Evolutionary conservation across 2,329 filamentous ascomycete genomes (phyloP), one percentile per base, ranked within the genome.

Genomic region (Cladosporium velox): DNA sequence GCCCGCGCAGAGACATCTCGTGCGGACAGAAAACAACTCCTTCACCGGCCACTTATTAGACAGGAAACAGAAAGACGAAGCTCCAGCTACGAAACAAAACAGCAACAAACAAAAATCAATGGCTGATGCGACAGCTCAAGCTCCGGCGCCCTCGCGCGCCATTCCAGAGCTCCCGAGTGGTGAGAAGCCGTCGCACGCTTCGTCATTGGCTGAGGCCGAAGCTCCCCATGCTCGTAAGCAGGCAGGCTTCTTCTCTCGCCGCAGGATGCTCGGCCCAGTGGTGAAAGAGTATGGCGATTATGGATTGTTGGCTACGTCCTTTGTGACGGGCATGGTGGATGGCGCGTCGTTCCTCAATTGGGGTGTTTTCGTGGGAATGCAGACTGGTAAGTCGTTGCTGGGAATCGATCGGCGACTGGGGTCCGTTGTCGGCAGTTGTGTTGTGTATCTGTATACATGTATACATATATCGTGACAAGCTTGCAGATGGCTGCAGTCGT

Each of bases 351-450:
- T 83, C 71, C 80, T 80, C 70, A 81, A 82, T 62, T 84, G 79
- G 77, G 77, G 75, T 28, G 81, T 80, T 62, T 85, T 85, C 66
- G 81, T 84, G 35, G 80, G 78, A 21, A 85, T 85, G 83, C 83
- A 85, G 71, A 85, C 83, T 28, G 82, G 81, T 82, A 73, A 65
- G 70, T 72, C 3, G 21, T 26, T 21, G 41, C 41, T 10, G 41
- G 7, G 18, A n/a, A 11, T 47, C 41, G 41, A 21, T 47, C 3
- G 49, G 15, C 12, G 49, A n/a, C 21, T 11, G 21, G 21, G n/a
- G n/a, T 28, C 11, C 11, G 6, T 6, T 1, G 49, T 30, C 14
- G 49, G 28, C 5, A 21, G 14, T 26, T 26, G 49, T 30, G 28
- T 2, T 30, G 15, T 2, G 6, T 30, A 4, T 35, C 2, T 21